Evolutionary conservation across 495 filamentous ascomycete genomes (phyloP), one percentile per base, ranked within the genome.

Genomic region (Pseudotulostoma volvatum): DNA sequence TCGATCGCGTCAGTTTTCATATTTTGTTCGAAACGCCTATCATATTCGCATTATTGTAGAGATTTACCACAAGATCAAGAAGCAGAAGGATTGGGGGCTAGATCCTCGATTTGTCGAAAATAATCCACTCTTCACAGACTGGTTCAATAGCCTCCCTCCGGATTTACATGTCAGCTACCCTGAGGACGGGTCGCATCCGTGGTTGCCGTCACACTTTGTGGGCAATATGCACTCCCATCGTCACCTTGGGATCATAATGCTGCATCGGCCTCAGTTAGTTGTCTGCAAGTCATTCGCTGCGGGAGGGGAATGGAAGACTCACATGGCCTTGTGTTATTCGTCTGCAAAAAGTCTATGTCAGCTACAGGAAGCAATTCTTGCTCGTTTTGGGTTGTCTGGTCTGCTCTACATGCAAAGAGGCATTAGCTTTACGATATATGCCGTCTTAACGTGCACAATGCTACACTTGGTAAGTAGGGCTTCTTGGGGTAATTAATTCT

Each of bases 161-260:
- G 82, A 95, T 54, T 54, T 96, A 48, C 73, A 84, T 45, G 61
- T 97, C 30, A 71, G 64, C 18, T 93, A 86, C 50, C 80, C 85
- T 15, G 50, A 70, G 1, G 81, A 93, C 51, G 80, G 82, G 25
- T 80, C 78, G 3, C 71, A 84, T 2, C 85, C 88, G 0, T 93
- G 80, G 76, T 65, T 95, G 33, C 75, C 82, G 3, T 90, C 84
- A 14, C 82, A 93, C 51, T 95, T 90, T 45, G 69, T 90, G 38
- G 90, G 81, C 18, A 93, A 95, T 47, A 69, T 95, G 54, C 90
- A 96, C 55, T 84, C 76, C 4, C 93, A 96, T 60, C 87, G 90
- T 54, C 79, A 94, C 45, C 63, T 97, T 20, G 79, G 73, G 21
- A 71, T 88, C 25, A 85, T 96, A 36, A 74, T 96, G 61, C 76